Percentiles rank a stretch among this genome's conserved stretches.
phyloP scores from a whole-genome alignment of 441 rosid species.

The Rhodomyrtus psidioides region DNA sequence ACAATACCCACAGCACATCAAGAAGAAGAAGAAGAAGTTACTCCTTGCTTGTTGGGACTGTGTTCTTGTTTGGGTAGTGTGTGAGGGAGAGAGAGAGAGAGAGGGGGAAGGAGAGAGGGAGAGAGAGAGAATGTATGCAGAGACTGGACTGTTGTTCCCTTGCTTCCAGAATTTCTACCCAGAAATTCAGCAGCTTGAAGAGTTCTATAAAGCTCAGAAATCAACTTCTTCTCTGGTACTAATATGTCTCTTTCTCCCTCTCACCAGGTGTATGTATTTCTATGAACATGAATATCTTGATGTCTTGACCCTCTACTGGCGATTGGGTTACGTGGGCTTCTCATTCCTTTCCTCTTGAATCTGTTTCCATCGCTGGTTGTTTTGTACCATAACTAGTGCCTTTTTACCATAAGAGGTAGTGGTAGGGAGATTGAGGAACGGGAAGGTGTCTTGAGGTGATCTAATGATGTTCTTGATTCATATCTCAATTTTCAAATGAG shows the following conservation, averaged over 20 bases:
- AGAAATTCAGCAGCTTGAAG: constrained; percentile 77
- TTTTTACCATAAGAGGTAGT: background rate
- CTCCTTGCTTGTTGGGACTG: background rate
- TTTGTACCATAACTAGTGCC: background rate
- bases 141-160: constrained; percentile 58
- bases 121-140: constrained; percentile 69
- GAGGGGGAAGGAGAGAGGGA: no score
- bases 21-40: background rate
- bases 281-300: background rate
- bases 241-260: background rate
- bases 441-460: background rate
- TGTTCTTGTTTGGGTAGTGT: background rate
- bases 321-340: background rate
- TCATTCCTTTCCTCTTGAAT: background rate
- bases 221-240: constrained; percentile 57
- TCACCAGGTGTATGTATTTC: background rate
- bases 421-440: background rate
- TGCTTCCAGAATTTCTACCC: constrained; percentile 60
- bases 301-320: background rate
- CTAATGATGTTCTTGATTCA: background rate
- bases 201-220: constrained; percentile 57
- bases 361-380: background rate
- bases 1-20: background rate
- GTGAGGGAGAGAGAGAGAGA: background rate
- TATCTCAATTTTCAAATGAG: background rate